Evolutionary conservation across 2,329 filamentous ascomycete genomes (phyloP).

Genomic region (Aureobasidium namibiae): DNA sequence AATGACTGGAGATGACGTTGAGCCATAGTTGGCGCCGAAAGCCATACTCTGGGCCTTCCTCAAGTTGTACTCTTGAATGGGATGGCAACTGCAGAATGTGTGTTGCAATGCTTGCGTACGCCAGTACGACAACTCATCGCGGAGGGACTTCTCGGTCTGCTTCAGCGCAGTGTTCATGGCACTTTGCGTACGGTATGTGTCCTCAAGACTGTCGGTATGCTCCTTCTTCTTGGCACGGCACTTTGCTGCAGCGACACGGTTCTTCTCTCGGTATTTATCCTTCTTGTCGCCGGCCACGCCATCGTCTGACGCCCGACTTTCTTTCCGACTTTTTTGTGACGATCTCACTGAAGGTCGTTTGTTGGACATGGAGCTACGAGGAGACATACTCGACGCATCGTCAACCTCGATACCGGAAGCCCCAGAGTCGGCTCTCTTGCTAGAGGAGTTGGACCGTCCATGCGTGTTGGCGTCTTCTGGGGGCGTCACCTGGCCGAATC

Average conservation of each 20-base stretch:
- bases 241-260: constrained; percentile 64
- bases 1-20: neutral
- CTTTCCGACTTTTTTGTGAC: constrained; percentile 10
- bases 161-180: constrained; percentile 24
- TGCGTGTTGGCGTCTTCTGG: constrained; percentile 22
- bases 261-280: constrained; percentile 57
- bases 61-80: constrained; percentile 27
- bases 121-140: constrained; percentile 25
- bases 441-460: neutral
- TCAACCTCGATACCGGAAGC: neutral
- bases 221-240: constrained; percentile 62
- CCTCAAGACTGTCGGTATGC: constrained; percentile 45
- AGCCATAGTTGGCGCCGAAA: neutral
- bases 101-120: constrained; percentile 27
- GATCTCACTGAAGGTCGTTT: neutral
- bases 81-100: constrained; percentile 24
- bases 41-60: constrained; percentile 18
- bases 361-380: neutral
- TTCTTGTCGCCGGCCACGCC: constrained; percentile 32
- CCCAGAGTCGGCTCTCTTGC: neutral
- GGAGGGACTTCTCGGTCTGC: constrained; percentile 24
- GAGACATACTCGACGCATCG: neutral
- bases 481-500: constrained; percentile 32
- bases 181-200: constrained; percentile 32
- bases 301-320: constrained; percentile 18